A percentile compares a stretch with the other conserved stretches of the same genome.
These are phyloP conservation scores for Heliamphora pulchella DNA, from an alignment of 179 eudicot genomes.

Conservation along the genomic window DNA sequence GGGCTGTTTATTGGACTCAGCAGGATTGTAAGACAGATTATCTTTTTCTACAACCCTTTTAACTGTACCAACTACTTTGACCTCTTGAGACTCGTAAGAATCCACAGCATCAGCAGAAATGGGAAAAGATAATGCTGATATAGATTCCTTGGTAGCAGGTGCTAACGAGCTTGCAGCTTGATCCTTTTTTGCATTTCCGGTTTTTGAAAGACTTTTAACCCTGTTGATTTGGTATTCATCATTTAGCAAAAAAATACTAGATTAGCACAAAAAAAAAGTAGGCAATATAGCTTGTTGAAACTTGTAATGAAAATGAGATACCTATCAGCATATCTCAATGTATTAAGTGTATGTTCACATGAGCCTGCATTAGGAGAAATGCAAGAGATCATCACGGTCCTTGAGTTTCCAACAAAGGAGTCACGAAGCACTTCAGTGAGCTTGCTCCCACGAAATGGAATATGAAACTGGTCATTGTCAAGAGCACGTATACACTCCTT, in stretches of 20 bases:
- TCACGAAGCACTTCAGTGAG: constrained; percentile 99
- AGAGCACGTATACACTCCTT: constrained; percentile 99
- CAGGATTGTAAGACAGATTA: constrained; percentile 32
- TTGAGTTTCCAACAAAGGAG: constrained; percentile 98
- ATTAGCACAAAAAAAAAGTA: background rate
- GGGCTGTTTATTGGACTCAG: constrained; percentile 43
- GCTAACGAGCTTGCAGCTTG: constrained; percentile 42
- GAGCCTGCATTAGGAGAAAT: constrained; percentile 95
- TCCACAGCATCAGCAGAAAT: constrained; percentile 51
- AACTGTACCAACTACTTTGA: constrained; percentile 43
- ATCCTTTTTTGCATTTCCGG: constrained; percentile 81
- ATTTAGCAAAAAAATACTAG: constrained; percentile 8
- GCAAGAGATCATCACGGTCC: constrained; percentile 98
- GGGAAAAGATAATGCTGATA: constrained; percentile 36
- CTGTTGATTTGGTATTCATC: constrained; percentile 30
- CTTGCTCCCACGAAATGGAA: constrained; percentile 99
- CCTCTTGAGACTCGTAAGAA: constrained; percentile 43
- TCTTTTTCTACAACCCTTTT: constrained; percentile 57
- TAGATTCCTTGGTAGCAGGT: constrained; percentile 47
- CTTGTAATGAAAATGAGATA: constrained; percentile 19
- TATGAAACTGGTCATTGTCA: constrained; percentile 95
- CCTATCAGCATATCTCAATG: constrained; percentile 99
- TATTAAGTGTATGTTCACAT: constrained; percentile 96
- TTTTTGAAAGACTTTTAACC: constrained; percentile 92
- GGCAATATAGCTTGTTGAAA: background rate